phyloP scores from a whole-genome alignment of 371 early-diverging fungal species.

The Mortierella sp. region DNA sequence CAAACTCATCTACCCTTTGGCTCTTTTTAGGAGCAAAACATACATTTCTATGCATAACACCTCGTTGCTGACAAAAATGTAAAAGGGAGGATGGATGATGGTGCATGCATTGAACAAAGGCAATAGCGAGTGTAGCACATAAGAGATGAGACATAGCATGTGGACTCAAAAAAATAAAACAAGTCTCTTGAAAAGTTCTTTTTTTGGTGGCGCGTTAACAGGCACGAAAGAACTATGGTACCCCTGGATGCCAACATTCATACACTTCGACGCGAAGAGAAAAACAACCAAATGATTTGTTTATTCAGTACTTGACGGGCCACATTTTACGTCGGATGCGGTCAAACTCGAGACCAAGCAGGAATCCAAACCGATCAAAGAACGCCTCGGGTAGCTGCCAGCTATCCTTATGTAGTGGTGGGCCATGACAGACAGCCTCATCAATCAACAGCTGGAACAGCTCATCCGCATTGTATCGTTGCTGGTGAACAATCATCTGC shows the following conservation, averaged over 20 bases:
- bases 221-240: background rate
- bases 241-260: background rate
- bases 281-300: background rate
- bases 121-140: too few species aligned
- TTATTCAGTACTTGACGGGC: constrained; percentile 26
- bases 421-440: constrained; percentile 65
- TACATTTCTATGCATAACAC: too few species aligned
- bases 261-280: background rate
- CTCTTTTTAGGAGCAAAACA: too few species aligned
- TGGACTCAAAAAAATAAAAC: too few species aligned
- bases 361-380: constrained; percentile 67
- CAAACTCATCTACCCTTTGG: too few species aligned
- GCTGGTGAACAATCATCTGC: constrained; percentile 70
- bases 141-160: too few species aligned
- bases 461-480: constrained; percentile 66
- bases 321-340: constrained; percentile 37
- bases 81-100: too few species aligned
- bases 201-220: background rate
- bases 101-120: too few species aligned
- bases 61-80: too few species aligned
- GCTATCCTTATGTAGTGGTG: constrained; percentile 64
- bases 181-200: background rate
- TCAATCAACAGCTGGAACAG: constrained; percentile 63
- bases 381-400: constrained; percentile 70
- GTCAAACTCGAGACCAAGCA: constrained; percentile 40